phyloP scores from a whole-genome alignment of 371 early-diverging fungal species.

The Blakeslea trispora region DNA sequence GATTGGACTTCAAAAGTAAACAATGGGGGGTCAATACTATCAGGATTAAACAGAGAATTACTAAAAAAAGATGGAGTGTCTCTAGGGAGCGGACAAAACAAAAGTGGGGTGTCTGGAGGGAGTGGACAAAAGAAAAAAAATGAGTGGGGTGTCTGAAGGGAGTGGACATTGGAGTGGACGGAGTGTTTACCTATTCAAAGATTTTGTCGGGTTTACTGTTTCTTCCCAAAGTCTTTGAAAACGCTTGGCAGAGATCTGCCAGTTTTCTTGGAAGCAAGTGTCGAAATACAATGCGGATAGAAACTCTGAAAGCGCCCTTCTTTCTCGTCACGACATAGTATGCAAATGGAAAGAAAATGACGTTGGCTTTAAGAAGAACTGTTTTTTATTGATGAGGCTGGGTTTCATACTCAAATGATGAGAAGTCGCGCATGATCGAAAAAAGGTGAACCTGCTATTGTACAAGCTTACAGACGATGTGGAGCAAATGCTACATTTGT shows the following conservation, averaged over 20 bases:
- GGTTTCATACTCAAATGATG: slow-evolving; percentile 5
- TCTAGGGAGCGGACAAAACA: too few relatives aligned
- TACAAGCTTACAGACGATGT: neutral
- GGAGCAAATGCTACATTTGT: slow-evolving; percentile 7
- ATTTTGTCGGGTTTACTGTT: slow-evolving; percentile 9
- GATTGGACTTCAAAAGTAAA: too few relatives aligned
- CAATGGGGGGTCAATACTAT: too few relatives aligned
- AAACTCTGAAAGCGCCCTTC: slow-evolving; percentile 13
- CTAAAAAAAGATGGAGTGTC: too few relatives aligned
- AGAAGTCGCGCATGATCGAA: slow-evolving; percentile 13
- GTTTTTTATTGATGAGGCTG: slow-evolving; percentile 5
- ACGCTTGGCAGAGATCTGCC: slow-evolving; percentile 10
- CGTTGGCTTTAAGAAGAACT: slow-evolving; percentile 7
- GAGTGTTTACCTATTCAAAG: too few relatives aligned
- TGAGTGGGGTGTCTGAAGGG: too few relatives aligned
- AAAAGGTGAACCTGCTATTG: slow-evolving; percentile 7
- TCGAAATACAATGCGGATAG: slow-evolving; percentile 18
- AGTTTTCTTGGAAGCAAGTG: slow-evolving; percentile 11
- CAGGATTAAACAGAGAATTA: too few relatives aligned
- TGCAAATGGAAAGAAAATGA: slow-evolving; percentile 5
- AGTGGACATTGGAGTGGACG: too few relatives aligned
- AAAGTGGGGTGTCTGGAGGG: too few relatives aligned
- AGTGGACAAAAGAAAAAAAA: too few relatives aligned
- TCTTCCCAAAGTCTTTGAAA: slow-evolving; percentile 14
- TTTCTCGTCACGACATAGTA: slow-evolving; percentile 8